Base-by-base conservation (phyloP, 352 stramenopile species). In the Pythium plurisporium region DNA sequence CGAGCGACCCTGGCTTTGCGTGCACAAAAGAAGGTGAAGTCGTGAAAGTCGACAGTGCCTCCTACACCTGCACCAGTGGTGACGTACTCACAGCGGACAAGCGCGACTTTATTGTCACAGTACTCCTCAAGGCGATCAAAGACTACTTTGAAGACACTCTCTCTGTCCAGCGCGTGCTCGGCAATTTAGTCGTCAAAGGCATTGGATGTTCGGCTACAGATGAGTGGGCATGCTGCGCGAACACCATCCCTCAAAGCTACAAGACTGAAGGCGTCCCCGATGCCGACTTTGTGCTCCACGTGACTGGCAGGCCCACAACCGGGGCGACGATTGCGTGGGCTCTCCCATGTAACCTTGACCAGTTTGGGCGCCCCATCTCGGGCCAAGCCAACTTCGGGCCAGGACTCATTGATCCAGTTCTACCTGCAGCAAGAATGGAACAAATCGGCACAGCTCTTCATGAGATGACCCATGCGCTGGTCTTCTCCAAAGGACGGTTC, bases 371-470 rank as follows among this genome's bases (percentile, higher is more conserved):
- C 0, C 84, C 84, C 9, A 84, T 94, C 64, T 89, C 82, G 6
- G 84, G 82, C 1, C 82, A 94, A 45, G 79, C 82, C 11, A 94
- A 94, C 60, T 94, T 94, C 44, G 80, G 80, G 2, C 84, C 84
- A 15, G 69, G 65, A 9, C 59, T 72, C 0, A 50, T 89, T n/a
- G 76, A 92, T 53, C 72, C 79, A 2, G 69, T 64, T 14, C 71
- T 20, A 17, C 51, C 74, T 2, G 70, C 69, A 0, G 79, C 71
- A 37, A 72, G 80, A 11, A 70, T 74, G 0, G 69, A 84, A 45
- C 82, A 92, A 57, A 70, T 91, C 23, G 77, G 76, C 15, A 94
- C 84, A 10, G 84, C 74, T 2, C 65, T 91, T 0, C 84, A 94
- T 53, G 84, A 94, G 41, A 89, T 91, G 72, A 89, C 81, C 8